Conservation (phyloP, 148 eudicot genomes). For the Pouteria glomerata region DNA sequence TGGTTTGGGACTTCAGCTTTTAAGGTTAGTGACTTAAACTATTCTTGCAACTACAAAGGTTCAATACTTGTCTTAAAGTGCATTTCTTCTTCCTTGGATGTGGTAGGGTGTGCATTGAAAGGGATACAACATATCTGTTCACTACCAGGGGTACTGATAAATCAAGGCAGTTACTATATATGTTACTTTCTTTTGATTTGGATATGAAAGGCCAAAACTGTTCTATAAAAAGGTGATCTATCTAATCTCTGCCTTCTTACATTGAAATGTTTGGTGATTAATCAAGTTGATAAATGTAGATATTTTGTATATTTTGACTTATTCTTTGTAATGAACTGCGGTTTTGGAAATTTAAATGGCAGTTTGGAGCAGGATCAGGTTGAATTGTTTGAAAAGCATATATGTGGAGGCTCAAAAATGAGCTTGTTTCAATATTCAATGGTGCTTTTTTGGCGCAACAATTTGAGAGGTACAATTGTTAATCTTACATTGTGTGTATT, state of each 20-base stretch:
- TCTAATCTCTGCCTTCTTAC: slow-evolving; percentile 3
- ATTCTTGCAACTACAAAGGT: not conserved
- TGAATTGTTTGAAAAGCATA: slow-evolving; percentile 34
- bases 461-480: slow-evolving; percentile 35
- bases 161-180: slow-evolving; percentile 44
- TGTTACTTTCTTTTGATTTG: slow-evolving; percentile 37
- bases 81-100: slow-evolving; percentile 8
- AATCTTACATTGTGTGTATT: not conserved
- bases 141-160: slow-evolving; percentile 40
- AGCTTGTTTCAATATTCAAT: slow-evolving; percentile 53
- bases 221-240: slow-evolving; percentile 43
- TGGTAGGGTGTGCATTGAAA: slow-evolving; percentile 40
- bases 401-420: slow-evolving; percentile 42
- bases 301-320: not conserved
- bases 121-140: slow-evolving; percentile 31
- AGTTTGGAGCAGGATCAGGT: slow-evolving; percentile 70
- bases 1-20: slow-evolving; percentile 61
- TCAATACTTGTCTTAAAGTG: slow-evolving; percentile 5
- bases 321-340: slow-evolving; percentile 16
- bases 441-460: slow-evolving; percentile 42
- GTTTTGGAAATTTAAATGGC: slow-evolving; percentile 35
- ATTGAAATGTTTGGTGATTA: not conserved
- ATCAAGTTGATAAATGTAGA: not conserved
- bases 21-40: slow-evolving; percentile 42
- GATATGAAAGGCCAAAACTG: slow-evolving; percentile 18